Evolutionary conservation across 176 grass and related monocot species (phyloP).

Genomic region (Aechmea fasciata): DNA sequence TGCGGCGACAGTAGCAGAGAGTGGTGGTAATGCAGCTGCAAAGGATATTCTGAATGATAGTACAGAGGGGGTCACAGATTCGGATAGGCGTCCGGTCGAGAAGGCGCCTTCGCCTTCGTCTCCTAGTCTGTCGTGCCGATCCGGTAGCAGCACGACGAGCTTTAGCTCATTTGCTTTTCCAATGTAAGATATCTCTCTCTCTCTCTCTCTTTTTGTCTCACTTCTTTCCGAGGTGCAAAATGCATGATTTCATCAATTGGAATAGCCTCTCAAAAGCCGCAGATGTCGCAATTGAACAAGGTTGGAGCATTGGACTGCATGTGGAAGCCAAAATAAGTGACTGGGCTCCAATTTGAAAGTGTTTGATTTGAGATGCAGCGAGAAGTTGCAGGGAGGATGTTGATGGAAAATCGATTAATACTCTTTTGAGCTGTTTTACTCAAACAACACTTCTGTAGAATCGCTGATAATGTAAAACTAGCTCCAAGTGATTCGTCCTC

Average conservation of each 20-base stretch:
- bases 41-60: constrained; percentile 9
- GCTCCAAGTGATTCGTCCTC: no score
- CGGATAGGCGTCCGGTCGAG: constrained; percentile 8
- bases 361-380: no score
- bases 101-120: neutral
- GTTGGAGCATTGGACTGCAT: no score
- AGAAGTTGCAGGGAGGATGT: no score
- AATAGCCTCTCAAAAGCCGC: neutral
- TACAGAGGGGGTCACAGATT: constrained; percentile 11
- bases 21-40: neutral
- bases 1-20: neutral
- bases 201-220: constrained; percentile 13
- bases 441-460: no score
- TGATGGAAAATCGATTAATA: no score
- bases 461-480: no score
- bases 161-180: constrained; percentile 57
- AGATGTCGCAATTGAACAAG: no score
- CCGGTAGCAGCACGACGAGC: constrained; percentile 39
- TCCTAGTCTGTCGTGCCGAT: constrained; percentile 29
- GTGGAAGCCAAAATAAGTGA: no score
- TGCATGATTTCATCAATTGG: neutral
- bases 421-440: no score
- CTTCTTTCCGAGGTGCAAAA: neutral
- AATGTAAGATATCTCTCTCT: constrained; percentile 37
- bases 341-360: no score